These are phyloP conservation scores for Colletotrichum tabaci DNA, from an alignment of 2,329 filamentous ascomycete species.

Conservation along the genomic window DNA sequence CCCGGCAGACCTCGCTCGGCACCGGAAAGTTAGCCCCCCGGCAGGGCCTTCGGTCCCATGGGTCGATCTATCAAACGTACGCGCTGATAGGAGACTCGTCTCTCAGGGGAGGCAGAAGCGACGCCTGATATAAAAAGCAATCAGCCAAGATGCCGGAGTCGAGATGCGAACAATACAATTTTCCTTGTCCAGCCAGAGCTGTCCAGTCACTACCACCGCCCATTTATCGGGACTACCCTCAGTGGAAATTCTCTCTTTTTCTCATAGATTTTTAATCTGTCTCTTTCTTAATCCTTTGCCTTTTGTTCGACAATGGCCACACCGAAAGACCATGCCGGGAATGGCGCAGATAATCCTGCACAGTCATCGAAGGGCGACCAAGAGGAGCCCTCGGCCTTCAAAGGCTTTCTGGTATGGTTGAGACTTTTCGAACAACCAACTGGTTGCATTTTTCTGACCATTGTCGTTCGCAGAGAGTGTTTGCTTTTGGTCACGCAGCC, in stretches of 20 bases:
- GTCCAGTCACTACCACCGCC: neutral
- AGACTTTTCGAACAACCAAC: neutral
- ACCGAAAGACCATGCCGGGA: neutral
- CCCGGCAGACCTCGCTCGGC: neutral
- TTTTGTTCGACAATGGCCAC: neutral
- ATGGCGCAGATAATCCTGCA: neutral
- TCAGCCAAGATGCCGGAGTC: neutral
- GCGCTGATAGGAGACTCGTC: neutral
- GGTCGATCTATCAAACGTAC: neutral
- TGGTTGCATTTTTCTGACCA: neutral
- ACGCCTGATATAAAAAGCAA: neutral
- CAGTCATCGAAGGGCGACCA: neutral
- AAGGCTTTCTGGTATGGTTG: neutral
- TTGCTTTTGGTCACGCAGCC: slow-evolving; percentile 43
- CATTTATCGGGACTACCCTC: neutral
- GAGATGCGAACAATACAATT: neutral
- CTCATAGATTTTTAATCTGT: neutral
- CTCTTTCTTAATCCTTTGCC: neutral
- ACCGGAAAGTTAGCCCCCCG: neutral
- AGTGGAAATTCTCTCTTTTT: neutral
- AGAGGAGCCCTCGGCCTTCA: neutral
- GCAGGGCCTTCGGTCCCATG: neutral
- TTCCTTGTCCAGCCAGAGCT: neutral
- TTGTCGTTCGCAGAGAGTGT: slow-evolving; percentile 44
- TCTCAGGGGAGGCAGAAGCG: neutral